Base-by-base conservation (phyloP, 495 filamentous ascomycete species). In the Stereocaulon alpinum region DNA sequence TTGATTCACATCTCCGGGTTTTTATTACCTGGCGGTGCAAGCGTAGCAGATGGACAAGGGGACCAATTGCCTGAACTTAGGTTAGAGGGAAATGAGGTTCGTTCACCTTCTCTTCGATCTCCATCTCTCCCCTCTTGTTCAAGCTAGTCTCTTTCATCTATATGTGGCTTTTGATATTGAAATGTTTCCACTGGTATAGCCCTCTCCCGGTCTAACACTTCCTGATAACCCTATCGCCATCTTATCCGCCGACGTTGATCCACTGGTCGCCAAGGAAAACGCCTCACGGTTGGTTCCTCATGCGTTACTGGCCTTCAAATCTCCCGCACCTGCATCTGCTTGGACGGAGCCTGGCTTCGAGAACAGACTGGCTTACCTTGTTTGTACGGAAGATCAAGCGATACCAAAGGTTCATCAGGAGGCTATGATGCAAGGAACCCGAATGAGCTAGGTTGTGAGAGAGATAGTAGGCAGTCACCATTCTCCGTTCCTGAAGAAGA, bases 1-100 rank as follows among this genome's bases (percentile, higher is more conserved):
- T 57, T 80, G 20, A 59, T 77, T n/a, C 78, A 75, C 59, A 66
- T 80, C 15, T 63, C 70, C 12, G 77, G 74, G 0, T 74, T 79
- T 49, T 67, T 75, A 0, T 69, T 72, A 0, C 62, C 66, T 0
- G 42, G 73, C 9, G 74, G 75, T 1, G 60, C 72, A 60, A 70
- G 70, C 61, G 41, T 77, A 54, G 64, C 75, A 41, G 65, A 64
- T 22, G 66, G 67, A 1, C 68, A 74, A 66, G 72, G 70, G 0
- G 74, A 74, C 14, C 41, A 42, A 17, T 56, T 58, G 20, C 52
- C 68, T 42, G 65, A 68, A 0, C 71, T n/a, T n/a, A n/a, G 65
- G 61, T 69, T 72, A 44, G 64, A 52, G 14, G 6, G 66, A 40
- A 41, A 71, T n/a, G 59, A 64, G 29, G 62, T 64, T 20, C 37